Percentiles rank a stretch among this genome's conserved stretches.
These are phyloP conservation scores for Dactylellina parvicollis DNA, from an alignment of 2,329 filamentous ascomycete species.

Conservation along the genomic window DNA sequence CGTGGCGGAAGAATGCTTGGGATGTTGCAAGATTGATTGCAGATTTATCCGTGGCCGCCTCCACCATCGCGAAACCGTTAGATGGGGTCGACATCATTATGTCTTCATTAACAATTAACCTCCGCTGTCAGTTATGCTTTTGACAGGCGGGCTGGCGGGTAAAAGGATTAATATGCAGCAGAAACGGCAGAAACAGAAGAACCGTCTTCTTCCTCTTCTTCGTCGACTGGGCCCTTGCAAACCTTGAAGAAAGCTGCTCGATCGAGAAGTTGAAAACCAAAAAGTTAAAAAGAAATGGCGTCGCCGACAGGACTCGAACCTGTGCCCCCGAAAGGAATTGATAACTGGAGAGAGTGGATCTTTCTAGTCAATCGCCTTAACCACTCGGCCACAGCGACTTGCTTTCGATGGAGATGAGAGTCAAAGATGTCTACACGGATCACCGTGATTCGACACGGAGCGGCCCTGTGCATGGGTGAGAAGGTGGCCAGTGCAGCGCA, in stretches of 20 bases:
- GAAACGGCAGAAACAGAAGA: neutral
- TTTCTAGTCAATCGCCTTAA: constrained; percentile 46
- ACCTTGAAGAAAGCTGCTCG: too few relatives aligned
- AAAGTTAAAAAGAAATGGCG: constrained; percentile 26
- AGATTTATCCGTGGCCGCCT: constrained; percentile 40
- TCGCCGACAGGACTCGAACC: constrained; percentile 46
- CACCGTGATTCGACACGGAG: too few relatives aligned
- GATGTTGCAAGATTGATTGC: constrained; percentile 26
- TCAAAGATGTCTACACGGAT: too few relatives aligned
- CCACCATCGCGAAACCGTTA: neutral
- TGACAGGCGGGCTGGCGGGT: constrained; percentile 45
- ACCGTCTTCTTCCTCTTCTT: neutral
- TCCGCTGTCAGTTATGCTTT: constrained; percentile 24
- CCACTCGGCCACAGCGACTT: constrained; percentile 44
- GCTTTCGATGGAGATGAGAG: neutral
- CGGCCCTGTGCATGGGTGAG: too few relatives aligned
- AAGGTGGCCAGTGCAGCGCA: too few relatives aligned
- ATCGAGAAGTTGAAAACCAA: too few relatives aligned
- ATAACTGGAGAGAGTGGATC: constrained; percentile 14
- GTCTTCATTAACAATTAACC: constrained; percentile 28
- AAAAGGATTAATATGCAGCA: constrained; percentile 18
- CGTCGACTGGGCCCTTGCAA: neutral
- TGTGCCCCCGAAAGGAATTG: constrained; percentile 37
- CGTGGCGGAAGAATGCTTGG: neutral
- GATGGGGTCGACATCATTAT: constrained; percentile 34